A percentile compares a stretch with the other conserved stretches of the same genome.
Conservation (phyloP, 2,329 filamentous ascomycete species). For the Botryotinia convoluta region DNA sequence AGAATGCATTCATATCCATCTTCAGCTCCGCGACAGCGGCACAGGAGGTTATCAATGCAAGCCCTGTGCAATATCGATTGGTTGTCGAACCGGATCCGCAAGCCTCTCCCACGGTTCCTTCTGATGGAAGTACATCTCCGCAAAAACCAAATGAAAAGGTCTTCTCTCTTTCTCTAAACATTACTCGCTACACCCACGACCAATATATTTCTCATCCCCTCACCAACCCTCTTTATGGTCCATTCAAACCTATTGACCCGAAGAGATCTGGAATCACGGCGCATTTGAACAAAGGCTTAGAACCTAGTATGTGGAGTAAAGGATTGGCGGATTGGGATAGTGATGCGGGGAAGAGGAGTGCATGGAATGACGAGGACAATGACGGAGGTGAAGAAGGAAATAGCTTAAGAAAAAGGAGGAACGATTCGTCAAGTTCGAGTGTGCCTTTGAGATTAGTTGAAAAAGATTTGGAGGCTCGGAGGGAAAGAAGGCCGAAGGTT, state of each 20-base stretch:
- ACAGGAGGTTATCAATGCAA: conserved; percentile 26
- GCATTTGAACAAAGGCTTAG: conserved; percentile 26
- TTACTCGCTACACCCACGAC: conserved; percentile 21
- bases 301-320: conserved; percentile 24
- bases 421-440: conserved; percentile 6
- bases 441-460: conserved; percentile 23
- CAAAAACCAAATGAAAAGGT: conserved; percentile 15
- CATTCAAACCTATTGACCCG: conserved; percentile 28
- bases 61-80: conserved; percentile 35
- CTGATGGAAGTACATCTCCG: background rate
- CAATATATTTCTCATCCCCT: conserved; percentile 26
- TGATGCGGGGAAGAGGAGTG: conserved; percentile 22
- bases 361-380: conserved; percentile 1
- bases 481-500: background rate
- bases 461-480: conserved; percentile 9
- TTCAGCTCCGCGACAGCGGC: conserved; percentile 30
- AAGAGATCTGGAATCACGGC: conserved; percentile 28
- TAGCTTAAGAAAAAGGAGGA: background rate
- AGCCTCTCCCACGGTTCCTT: conserved; percentile 1
- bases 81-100: conserved; percentile 20
- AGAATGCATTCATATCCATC: conserved; percentile 35
- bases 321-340: conserved; percentile 38
- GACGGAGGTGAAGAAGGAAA: background rate
- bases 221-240: conserved; percentile 34
- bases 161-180: conserved; percentile 29